Evolutionary conservation across 768 basidiomycete genomes (phyloP), one percentile per base, ranked within the genome.

Genomic region (Cystofilobasidium macerans): DNA sequence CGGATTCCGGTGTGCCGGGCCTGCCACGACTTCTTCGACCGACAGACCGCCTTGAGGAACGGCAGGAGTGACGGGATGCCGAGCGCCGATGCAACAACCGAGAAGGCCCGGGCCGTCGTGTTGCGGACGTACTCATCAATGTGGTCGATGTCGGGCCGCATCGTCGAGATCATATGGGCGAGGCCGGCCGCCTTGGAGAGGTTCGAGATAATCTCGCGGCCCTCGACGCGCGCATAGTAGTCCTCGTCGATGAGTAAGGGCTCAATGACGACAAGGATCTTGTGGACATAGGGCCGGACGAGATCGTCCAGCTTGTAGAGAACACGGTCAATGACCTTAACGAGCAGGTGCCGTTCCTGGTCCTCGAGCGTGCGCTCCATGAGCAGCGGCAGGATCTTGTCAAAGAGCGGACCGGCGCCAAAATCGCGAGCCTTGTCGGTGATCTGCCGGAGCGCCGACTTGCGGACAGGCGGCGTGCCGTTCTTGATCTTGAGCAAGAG

Each of bases 111-210:
- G 40, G 95, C 94, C 20, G 95, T 99, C 51, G 95, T 99, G 76
- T 99, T 99, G 67, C 94, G 88, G 4, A 98, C 94, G 70, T 99
- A 98, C 77, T 99, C 95, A 74, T 99, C 94, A 51, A 95, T 92
- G 72, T 98, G 94, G 77, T 99, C 94, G 69, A 98, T 98, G 81
- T 99, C 94, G 3, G 95, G 94, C 71, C 94, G 87, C 94, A 99
- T 98, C 24, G 94, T 99, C 40, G 95, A 99, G 72, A 99, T 99
- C 95, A 99, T 98, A 78, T 99, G 95, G 2, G 95, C 94, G 30
- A 99, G 86, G 77, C 95, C 95, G 35, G 93, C 94, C 14, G 95
- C 95, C 77, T 98, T 99, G 33, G 95, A 94, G 47, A 98, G 80
- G 76, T 98, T 99, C 72, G 90, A 94, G 71, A 98, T 99, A 75